Percentiles rank a stretch among this genome's conserved stretches.
These are phyloP conservation scores for Diospyros kaki DNA, from an alignment of 148 eudicot genomes.

Conservation along the genomic window DNA sequence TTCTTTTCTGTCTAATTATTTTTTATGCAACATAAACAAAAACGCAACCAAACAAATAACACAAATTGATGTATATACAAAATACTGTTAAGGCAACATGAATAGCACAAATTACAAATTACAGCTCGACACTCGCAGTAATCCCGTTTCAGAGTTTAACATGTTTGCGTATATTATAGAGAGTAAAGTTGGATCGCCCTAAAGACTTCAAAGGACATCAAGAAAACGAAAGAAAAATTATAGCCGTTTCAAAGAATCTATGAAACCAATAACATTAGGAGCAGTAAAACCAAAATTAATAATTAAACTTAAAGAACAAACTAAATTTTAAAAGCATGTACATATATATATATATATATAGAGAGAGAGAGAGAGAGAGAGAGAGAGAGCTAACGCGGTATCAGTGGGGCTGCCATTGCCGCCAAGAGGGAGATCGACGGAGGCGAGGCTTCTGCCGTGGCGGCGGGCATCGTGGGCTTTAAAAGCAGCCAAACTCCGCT, in stretches of 20 bases:
- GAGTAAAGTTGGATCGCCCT: no score
- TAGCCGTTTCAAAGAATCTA: neutral
- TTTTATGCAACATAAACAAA: no score
- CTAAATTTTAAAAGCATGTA: neutral
- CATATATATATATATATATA: neutral
- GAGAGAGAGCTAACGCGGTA: conserved; percentile 48
- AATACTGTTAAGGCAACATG: no score
- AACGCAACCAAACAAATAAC: no score
- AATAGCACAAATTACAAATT: no score
- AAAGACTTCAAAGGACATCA: no score
- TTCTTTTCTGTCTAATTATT: no score
- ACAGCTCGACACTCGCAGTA: no score
- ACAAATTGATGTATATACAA: no score
- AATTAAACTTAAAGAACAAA: neutral
- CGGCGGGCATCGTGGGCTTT: conserved; percentile 56
- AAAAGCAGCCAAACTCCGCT: conserved; percentile 31
- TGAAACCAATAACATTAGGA: neutral
- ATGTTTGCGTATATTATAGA: no score
- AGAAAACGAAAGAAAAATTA: neutral
- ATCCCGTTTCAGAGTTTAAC: no score
- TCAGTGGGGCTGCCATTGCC: conserved; percentile 67
- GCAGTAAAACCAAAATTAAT: no score
- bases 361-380: conserved; percentile 6
- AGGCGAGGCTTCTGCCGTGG: conserved; percentile 55
- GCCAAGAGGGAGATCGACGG: conserved; percentile 64